Evolutionary conservation across 371 early-diverging fungal genomes (phyloP).

Genomic region (Apophysomyces ossiformis): DNA sequence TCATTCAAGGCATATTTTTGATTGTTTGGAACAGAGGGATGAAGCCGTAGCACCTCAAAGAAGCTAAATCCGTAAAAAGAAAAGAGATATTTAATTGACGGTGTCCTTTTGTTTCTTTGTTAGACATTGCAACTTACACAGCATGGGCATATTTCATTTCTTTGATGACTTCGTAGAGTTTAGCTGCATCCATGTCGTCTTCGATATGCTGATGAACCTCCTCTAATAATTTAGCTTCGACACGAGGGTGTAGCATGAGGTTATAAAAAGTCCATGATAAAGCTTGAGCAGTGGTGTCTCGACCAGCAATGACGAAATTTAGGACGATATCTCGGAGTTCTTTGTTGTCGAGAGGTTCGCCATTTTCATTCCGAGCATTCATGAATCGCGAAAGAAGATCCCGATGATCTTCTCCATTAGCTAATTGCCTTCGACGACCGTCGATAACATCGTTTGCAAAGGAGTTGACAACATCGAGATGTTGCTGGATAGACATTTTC

Average conservation of each 20-base stretch:
- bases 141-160: slow-evolving; percentile 64
- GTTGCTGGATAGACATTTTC: slow-evolving; percentile 43
- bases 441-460: slow-evolving; percentile 55
- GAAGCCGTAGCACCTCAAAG: slow-evolving; percentile 72
- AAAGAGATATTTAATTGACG: background rate
- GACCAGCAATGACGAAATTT: slow-evolving; percentile 71
- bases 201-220: slow-evolving; percentile 54
- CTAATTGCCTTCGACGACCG: slow-evolving; percentile 44
- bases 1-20: slow-evolving; percentile 69
- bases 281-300: slow-evolving; percentile 77
- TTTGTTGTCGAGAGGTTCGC: slow-evolving; percentile 50
- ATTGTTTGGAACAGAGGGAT: slow-evolving; percentile 76
- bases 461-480: slow-evolving; percentile 47
- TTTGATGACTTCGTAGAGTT: slow-evolving; percentile 50
- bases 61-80: slow-evolving; percentile 11
- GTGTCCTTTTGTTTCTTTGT: background rate
- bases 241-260: slow-evolving; percentile 56
- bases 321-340: slow-evolving; percentile 69
- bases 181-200: slow-evolving; percentile 26
- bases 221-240: slow-evolving; percentile 58
- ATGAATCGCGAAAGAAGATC: slow-evolving; percentile 70
- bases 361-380: slow-evolving; percentile 58
- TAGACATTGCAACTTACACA: slow-evolving; percentile 36
- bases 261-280: slow-evolving; percentile 74
- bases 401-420: slow-evolving; percentile 41